These are phyloP conservation scores for Fusarium compactum DNA, from an alignment of 2,329 filamentous ascomycete species.

Conservation along the genomic window DNA sequence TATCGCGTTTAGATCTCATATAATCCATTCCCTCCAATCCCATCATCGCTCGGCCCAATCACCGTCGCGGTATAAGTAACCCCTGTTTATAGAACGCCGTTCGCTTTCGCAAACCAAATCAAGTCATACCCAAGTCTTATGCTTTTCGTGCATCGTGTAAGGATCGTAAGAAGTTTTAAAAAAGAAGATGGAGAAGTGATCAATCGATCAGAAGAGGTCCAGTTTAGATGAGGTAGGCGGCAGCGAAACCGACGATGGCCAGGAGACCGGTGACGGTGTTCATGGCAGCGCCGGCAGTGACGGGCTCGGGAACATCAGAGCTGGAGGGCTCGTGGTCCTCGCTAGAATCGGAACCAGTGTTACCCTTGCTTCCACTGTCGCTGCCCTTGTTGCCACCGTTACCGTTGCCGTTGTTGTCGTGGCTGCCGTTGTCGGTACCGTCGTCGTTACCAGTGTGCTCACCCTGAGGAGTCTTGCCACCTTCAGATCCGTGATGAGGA, in stretches of 20 bases:
- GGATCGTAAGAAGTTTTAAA: conserved; percentile 40
- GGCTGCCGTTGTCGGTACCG: conserved; percentile 7
- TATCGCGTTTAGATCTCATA: conserved; percentile 36
- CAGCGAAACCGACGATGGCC: conserved; percentile 55
- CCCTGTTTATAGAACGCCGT: conserved; percentile 33
- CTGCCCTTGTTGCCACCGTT: conserved; percentile 1
- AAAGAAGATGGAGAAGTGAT: background rate
- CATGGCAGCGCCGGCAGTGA: conserved; percentile 47
- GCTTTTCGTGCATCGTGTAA: conserved; percentile 42
- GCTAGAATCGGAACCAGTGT: conserved; percentile 18
- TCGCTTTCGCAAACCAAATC: conserved; percentile 37
- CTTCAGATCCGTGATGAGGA: conserved; percentile 27
- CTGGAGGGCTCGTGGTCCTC: conserved; percentile 30
- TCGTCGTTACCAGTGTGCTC: conserved; percentile 16
- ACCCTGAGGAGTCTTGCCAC: conserved; percentile 35
- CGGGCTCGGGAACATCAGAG: conserved; percentile 29
- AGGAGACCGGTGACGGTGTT: conserved; percentile 53
- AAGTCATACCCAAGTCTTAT: conserved; percentile 34
- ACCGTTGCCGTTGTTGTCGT: background rate
- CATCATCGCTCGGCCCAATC: conserved; percentile 35
- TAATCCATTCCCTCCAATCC: conserved; percentile 28
- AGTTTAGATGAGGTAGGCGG: conserved; percentile 57
- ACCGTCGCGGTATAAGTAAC: conserved; percentile 25
- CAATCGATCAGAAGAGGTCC: background rate
- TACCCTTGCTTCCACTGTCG: conserved; percentile 7